Percentiles rank a stretch among this genome's conserved stretches.
Conservation (phyloP, 768 basidiomycete genomes). For the Serpula lacrymans region DNA sequence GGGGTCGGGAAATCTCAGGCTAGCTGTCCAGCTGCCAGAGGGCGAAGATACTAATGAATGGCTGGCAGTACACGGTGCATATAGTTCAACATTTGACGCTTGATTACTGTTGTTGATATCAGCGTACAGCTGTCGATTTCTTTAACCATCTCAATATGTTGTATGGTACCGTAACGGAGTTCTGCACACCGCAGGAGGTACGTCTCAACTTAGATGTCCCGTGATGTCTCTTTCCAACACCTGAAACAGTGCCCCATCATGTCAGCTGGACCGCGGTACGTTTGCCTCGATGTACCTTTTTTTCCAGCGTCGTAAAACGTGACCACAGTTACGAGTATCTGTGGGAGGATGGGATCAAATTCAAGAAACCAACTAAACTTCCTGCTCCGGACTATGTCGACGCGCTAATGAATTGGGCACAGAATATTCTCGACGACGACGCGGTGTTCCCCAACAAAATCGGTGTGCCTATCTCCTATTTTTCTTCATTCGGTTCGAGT, state of each 20-base stretch:
- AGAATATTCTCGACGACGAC: slow-evolving; percentile 89
- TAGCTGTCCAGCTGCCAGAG: slow-evolving; percentile 91
- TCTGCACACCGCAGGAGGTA: slow-evolving; percentile 93
- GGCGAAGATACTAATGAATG: slow-evolving; percentile 98
- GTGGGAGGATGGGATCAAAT: slow-evolving; percentile 89
- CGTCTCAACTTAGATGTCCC: slow-evolving; percentile 15
- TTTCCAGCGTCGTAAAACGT: no score
- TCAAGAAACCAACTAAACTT: slow-evolving; percentile 90
- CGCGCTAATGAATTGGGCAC: slow-evolving; percentile 98
- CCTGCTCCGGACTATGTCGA: slow-evolving; percentile 96
- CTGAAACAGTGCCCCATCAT: slow-evolving; percentile 81
- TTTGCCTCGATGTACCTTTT: slow-evolving; percentile 4
- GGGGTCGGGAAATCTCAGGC: slow-evolving; percentile 94
- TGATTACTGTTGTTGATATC: slow-evolving; percentile 4
- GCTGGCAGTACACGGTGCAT: slow-evolving; percentile 97
- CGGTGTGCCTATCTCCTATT: slow-evolving; percentile 45
- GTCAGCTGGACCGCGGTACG: slow-evolving; percentile 91
- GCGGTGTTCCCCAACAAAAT: slow-evolving; percentile 92
- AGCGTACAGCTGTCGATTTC: slow-evolving; percentile 85
- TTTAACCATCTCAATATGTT: slow-evolving; percentile 99
- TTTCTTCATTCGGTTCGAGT: slow-evolving; percentile 8
- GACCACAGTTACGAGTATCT: slow-evolving; percentile 86
- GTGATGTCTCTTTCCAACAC: slow-evolving; percentile 4
- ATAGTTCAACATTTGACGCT: slow-evolving; percentile 5
- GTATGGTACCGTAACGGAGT: slow-evolving; percentile 97